Percentiles rank a stretch among this genome's conserved stretches.
Evolutionary conservation across 2,329 filamentous ascomycete genomes (phyloP).

Genomic region (Dactylellina cionopaga): DNA sequence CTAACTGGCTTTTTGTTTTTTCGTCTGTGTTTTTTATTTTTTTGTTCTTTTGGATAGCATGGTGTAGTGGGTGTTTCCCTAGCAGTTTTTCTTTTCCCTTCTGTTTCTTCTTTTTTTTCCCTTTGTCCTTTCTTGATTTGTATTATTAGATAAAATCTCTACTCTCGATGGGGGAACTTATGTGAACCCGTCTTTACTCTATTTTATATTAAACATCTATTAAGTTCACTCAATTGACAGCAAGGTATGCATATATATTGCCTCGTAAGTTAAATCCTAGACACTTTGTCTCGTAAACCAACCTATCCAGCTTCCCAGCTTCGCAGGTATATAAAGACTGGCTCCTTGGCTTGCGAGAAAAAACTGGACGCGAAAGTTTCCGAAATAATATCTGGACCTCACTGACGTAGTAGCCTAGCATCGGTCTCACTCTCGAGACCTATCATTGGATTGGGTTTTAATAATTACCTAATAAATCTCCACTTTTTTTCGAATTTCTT

Average conservation of each 20-base stretch:
- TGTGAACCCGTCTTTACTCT: background rate
- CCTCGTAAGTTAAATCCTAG: background rate
- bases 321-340: no score
- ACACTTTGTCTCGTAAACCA: no score
- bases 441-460: no score
- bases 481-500: no score
- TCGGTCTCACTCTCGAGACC: no score
- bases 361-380: no score
- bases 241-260: no score
- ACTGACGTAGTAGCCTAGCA: no score
- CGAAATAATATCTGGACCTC: no score
- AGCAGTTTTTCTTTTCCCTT: conserved; percentile 1
- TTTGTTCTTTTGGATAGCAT: conserved; percentile 29
- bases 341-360: no score
- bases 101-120: conserved; percentile 9
- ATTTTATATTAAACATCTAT: background rate
- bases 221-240: background rate
- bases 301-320: no score
- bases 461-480: no score
- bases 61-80: background rate
- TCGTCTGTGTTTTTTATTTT: conserved; percentile 5
- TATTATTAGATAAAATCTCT: conserved; percentile 38
- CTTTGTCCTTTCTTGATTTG: conserved; percentile 3
- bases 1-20: conserved; percentile 9
- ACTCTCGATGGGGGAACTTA: conserved; percentile 14